Evolutionary conservation across 2,329 filamentous ascomycete genomes (phyloP).

Genomic region (Exophiala aquamarina): DNA sequence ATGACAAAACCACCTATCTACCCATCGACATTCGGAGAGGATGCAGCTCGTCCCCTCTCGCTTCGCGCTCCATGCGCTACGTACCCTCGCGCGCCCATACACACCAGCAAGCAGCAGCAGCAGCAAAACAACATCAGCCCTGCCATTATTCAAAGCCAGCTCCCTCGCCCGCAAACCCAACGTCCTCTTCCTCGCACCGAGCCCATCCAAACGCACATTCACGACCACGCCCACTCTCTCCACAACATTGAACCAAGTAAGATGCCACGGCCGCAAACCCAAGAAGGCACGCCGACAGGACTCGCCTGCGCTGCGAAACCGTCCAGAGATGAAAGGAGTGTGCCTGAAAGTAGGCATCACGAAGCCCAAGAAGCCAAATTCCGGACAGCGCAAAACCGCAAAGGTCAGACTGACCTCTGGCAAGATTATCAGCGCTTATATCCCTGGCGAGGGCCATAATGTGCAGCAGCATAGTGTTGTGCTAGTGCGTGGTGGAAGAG

Average conservation of each 20-base stretch:
- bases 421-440: constrained; percentile 86
- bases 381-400: constrained; percentile 92
- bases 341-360: constrained; percentile 91
- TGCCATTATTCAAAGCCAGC: too few relatives aligned
- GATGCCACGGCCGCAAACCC: constrained; percentile 72
- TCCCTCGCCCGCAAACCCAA: constrained; percentile 36
- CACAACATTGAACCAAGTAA: constrained; percentile 73
- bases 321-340: constrained; percentile 89
- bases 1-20: too few relatives aligned
- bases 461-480: constrained; percentile 99
- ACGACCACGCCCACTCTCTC: constrained; percentile 57
- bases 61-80: constrained; percentile 36
- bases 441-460: constrained; percentile 96
- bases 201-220: constrained; percentile 47
- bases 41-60: constrained; percentile 36
- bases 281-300: constrained; percentile 82
- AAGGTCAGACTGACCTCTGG: constrained; percentile 86
- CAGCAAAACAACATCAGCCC: constrained; percentile 12
- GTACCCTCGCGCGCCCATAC: constrained; percentile 32
- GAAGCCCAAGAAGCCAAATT: constrained; percentile 98
- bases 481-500: constrained; percentile 85
- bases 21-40: neutral
- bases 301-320: constrained; percentile 75
- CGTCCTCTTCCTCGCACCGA: constrained; percentile 21
- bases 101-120: constrained; percentile 21